phyloP scores from a whole-genome alignment of 2,329 filamentous ascomycete genomes.

The Trichoderma atrobrunneum region DNA sequence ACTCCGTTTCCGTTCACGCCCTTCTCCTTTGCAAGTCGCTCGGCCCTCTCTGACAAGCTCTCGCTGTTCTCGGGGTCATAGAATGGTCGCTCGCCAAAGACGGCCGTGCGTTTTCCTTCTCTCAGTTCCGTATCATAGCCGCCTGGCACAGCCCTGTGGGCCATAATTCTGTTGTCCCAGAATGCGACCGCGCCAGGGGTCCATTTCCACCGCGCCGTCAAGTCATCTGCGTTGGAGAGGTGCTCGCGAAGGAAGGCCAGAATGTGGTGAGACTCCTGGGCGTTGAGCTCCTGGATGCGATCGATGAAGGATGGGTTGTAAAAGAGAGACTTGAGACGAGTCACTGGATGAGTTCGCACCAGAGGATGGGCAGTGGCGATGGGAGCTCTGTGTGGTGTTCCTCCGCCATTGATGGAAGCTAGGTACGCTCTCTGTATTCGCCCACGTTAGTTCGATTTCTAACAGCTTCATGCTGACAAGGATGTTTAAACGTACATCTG shows the following conservation, averaged over 20 bases:
- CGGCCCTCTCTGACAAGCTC: slow-evolving; percentile 5
- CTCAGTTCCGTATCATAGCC: slow-evolving; percentile 15
- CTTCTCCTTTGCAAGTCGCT: slow-evolving; percentile 7
- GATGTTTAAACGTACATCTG: slow-evolving; percentile 1
- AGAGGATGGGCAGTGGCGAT: slow-evolving; percentile 18
- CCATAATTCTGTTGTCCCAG: slow-evolving; percentile 19
- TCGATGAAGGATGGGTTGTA: slow-evolving; percentile 18
- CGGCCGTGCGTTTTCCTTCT: slow-evolving; percentile 18
- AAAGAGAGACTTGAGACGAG: slow-evolving; percentile 15
- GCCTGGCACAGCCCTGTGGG: slow-evolving; percentile 17
- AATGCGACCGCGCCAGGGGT: slow-evolving; percentile 17
- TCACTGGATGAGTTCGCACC: slow-evolving; percentile 19
- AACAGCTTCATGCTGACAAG: neutral
- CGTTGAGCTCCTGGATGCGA: slow-evolving; percentile 19
- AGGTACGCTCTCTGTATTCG: slow-evolving; percentile 6
- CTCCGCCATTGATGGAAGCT: slow-evolving; percentile 19
- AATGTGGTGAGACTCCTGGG: slow-evolving; percentile 17
- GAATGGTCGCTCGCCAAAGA: slow-evolving; percentile 17
- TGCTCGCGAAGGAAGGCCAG: slow-evolving; percentile 19
- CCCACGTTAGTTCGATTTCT: neutral
- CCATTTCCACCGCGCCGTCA: slow-evolving; percentile 20
- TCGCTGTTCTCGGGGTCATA: slow-evolving; percentile 19
- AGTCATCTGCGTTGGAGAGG: slow-evolving; percentile 17
- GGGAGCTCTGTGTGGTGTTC: slow-evolving; percentile 17
- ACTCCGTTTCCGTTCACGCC: neutral